A percentile compares a stretch with the other conserved stretches of the same genome.
Evolutionary conservation across 1,284 basidiomycete species (phyloP).

Genomic region (Athelia sp.): DNA sequence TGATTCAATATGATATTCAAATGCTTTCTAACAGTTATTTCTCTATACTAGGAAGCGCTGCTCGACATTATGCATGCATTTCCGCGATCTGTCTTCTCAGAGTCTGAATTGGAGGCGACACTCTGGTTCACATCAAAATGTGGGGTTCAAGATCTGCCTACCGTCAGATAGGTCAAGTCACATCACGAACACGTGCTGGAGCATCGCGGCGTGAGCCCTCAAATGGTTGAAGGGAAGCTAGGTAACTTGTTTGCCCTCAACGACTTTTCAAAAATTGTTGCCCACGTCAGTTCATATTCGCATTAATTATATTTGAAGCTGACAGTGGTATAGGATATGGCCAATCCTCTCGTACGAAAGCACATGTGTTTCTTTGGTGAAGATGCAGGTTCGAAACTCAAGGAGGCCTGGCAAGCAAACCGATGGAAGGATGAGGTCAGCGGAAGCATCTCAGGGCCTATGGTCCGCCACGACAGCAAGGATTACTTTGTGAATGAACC

Average conservation of each 20-base stretch:
- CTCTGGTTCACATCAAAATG: constrained; percentile 8
- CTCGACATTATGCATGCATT: constrained; percentile 9
- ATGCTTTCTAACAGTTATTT: neutral
- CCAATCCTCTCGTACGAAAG: constrained; percentile 8
- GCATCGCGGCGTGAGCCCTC: neutral
- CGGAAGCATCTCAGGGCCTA: neutral
- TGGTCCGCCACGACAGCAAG: neutral
- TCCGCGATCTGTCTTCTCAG: constrained; percentile 9
- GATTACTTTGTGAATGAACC: constrained; percentile 1
- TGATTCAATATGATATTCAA: neutral
- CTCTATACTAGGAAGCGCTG: constrained; percentile 6
- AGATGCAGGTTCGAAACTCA: constrained; percentile 1
- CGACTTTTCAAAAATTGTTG: constrained; percentile 4
- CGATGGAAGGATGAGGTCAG: constrained; percentile 1
- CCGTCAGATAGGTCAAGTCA: constrained; percentile 8
- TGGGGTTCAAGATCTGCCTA: constrained; percentile 4
- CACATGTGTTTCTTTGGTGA: constrained; percentile 1
- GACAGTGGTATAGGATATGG: constrained; percentile 7
- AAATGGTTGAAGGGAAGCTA: neutral
- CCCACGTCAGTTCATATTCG: neutral
- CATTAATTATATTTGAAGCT: neutral
- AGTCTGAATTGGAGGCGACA: constrained; percentile 7
- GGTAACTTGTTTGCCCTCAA: constrained; percentile 5
- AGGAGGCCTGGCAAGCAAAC: neutral
- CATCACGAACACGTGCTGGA: constrained; percentile 5